Percentiles rank a stretch among this genome's conserved stretches.
These are phyloP conservation scores for Alternaria sp. DNA, from an alignment of 2,329 filamentous ascomycete species.

Conservation along the genomic window DNA sequence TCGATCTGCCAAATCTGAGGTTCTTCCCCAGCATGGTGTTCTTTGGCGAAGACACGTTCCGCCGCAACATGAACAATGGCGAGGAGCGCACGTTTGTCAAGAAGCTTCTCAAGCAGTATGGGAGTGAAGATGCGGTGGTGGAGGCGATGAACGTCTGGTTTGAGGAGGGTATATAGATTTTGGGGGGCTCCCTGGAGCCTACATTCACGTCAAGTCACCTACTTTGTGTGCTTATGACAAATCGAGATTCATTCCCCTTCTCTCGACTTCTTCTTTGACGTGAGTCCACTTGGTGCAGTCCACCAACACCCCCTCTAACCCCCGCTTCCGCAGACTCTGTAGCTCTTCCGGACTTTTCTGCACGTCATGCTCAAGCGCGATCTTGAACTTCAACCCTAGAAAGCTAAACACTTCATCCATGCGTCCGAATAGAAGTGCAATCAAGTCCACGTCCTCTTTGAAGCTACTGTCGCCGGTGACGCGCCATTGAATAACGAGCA, in stretches of 20 bases:
- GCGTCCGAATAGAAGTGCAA: slow-evolving; percentile 36
- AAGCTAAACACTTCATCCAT: slow-evolving; percentile 34
- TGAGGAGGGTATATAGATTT: background rate
- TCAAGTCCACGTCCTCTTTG: slow-evolving; percentile 33
- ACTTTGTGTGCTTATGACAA: too few species aligned
- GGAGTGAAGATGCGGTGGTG: background rate
- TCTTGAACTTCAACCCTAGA: slow-evolving; percentile 37
- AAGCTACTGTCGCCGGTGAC: slow-evolving; percentile 26
- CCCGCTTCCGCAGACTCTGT: slow-evolving; percentile 20
- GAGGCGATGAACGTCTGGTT: background rate
- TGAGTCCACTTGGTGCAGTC: slow-evolving; percentile 37
- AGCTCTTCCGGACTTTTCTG: slow-evolving; percentile 19
- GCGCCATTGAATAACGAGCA: slow-evolving; percentile 38
- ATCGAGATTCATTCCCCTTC: slow-evolving; percentile 17
- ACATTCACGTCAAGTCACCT: too few species aligned
- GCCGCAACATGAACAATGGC: background rate
- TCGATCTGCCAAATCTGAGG: background rate
- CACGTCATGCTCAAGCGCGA: slow-evolving; percentile 31
- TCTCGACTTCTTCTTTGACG: slow-evolving; percentile 17
- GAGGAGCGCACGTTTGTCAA: background rate
- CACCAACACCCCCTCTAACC: slow-evolving; percentile 33
- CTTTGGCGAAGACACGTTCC: background rate
- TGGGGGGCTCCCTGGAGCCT: too few species aligned
- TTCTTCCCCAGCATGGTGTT: background rate
- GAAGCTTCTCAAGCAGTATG: background rate